phyloP scores from a whole-genome alignment of 192 early-diverging fungal species.

The Helicostylum pulchrum region DNA sequence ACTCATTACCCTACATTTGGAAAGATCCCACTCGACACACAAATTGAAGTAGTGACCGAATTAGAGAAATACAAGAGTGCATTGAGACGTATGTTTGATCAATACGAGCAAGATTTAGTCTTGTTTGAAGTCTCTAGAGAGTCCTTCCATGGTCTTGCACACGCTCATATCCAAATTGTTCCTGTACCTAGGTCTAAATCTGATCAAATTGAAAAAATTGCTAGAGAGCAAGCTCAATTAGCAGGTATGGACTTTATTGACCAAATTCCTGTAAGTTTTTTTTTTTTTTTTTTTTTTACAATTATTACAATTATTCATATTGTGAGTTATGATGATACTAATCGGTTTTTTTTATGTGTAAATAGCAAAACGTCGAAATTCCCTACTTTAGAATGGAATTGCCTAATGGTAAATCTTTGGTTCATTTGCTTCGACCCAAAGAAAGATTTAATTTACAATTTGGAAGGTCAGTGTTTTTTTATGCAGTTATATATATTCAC shows the following conservation, averaged over 20 bases:
- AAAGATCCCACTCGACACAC: slow-evolving; percentile 38
- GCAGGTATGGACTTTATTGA: slow-evolving; percentile 39
- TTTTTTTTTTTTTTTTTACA: too few relatives aligned
- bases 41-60: slow-evolving; percentile 42
- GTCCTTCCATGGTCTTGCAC: slow-evolving; percentile 39
- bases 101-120: slow-evolving; percentile 64
- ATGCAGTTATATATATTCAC: too few relatives aligned
- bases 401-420: slow-evolving; percentile 42
- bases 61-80: slow-evolving; percentile 55
- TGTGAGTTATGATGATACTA: background rate
- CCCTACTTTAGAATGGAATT: slow-evolving; percentile 58
- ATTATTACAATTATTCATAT: background rate
- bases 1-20: slow-evolving; percentile 47
- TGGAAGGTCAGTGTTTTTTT: slow-evolving; percentile 51
- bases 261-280: slow-evolving; percentile 33
- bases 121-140: slow-evolving; percentile 72
- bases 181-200: slow-evolving; percentile 50
- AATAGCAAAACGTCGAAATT: slow-evolving; percentile 22
- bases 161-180: slow-evolving; percentile 70
- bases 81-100: slow-evolving; percentile 50
- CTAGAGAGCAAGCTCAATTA: slow-evolving; percentile 41
- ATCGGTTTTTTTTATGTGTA: background rate
- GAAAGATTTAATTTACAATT: slow-evolving; percentile 73
- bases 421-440: slow-evolving; percentile 40
- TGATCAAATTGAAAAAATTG: slow-evolving; percentile 35